phyloP scores from a whole-genome alignment of 2,329 filamentous ascomycete genomes.

The Xylariaceae sp. region DNA sequence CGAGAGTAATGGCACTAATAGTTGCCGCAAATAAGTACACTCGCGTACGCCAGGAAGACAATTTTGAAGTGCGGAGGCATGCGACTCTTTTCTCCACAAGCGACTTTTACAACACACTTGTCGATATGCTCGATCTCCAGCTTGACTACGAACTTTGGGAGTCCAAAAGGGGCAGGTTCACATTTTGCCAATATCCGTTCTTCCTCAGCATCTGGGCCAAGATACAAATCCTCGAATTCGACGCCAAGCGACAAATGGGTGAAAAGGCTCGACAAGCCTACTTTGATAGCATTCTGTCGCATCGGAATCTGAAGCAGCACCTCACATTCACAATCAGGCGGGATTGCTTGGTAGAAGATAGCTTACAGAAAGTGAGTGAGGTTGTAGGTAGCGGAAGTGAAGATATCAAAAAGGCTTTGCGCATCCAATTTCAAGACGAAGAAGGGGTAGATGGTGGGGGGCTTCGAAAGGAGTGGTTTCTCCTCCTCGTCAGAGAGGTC shows the following conservation, averaged over 20 bases:
- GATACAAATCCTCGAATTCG: slow-evolving; percentile 83
- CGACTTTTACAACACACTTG: slow-evolving; percentile 81
- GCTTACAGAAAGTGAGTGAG: slow-evolving; percentile 77
- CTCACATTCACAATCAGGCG: slow-evolving; percentile 73
- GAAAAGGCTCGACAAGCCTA: slow-evolving; percentile 84
- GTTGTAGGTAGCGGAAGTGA: slow-evolving; percentile 76
- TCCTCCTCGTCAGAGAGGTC: slow-evolving; percentile 80
- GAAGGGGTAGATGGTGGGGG: slow-evolving; percentile 90
- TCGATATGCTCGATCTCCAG: slow-evolving; percentile 83
- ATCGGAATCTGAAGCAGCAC: slow-evolving; percentile 70
- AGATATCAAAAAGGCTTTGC: slow-evolving; percentile 85
- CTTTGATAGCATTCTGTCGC: slow-evolving; percentile 80
- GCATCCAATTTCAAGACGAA: slow-evolving; percentile 81
- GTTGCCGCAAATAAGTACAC: slow-evolving; percentile 73
- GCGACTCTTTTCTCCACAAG: slow-evolving; percentile 73
- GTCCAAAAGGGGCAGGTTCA: slow-evolving; percentile 66
- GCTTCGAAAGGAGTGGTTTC: slow-evolving; percentile 90
- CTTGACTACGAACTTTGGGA: slow-evolving; percentile 89
- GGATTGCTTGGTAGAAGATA: slow-evolving; percentile 86
- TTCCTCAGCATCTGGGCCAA: slow-evolving; percentile 90
- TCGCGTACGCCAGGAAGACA: slow-evolving; percentile 35
- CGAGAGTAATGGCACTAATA: slow-evolving; percentile 73
- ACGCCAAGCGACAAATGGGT: slow-evolving; percentile 85
- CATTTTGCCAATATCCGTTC: slow-evolving; percentile 90
- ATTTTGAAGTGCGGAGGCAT: slow-evolving; percentile 38